phyloP scores from a whole-genome alignment of 2,329 filamentous ascomycete genomes.

The Zasmidium citrigriseum region DNA sequence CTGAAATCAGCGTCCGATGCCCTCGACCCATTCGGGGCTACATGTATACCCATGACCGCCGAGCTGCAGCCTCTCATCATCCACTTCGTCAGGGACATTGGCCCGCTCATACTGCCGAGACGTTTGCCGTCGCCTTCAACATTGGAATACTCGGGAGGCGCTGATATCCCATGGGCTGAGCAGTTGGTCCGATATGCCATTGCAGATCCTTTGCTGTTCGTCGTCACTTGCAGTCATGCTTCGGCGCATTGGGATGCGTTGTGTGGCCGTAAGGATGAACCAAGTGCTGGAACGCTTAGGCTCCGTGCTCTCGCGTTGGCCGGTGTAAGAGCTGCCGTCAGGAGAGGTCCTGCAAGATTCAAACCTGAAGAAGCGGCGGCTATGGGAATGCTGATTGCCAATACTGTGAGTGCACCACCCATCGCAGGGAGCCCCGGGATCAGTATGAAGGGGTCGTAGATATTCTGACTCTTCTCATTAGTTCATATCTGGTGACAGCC shows the following conservation, averaged over 20 bases:
- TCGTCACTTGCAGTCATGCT: background rate
- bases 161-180: background rate
- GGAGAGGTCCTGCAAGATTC: background rate
- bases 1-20: background rate
- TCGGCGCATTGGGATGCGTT: background rate
- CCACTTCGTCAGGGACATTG: background rate
- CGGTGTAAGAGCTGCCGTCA: background rate
- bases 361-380: background rate
- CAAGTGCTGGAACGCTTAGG: background rate
- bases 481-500: background rate
- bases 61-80: background rate
- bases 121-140: background rate
- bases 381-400: background rate
- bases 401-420: background rate
- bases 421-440: background rate
- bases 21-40: background rate
- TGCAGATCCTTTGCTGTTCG: background rate
- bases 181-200: background rate
- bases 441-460: background rate
- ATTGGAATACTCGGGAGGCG: background rate
- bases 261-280: background rate
- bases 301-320: background rate
- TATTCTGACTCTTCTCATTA: background rate
- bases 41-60: background rate
- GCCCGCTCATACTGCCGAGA: background rate